Evolutionary conservation across 2,329 filamentous ascomycete genomes (phyloP), one percentile per base, ranked within the genome.

Genomic region (Pseudogymnoascus sp.): DNA sequence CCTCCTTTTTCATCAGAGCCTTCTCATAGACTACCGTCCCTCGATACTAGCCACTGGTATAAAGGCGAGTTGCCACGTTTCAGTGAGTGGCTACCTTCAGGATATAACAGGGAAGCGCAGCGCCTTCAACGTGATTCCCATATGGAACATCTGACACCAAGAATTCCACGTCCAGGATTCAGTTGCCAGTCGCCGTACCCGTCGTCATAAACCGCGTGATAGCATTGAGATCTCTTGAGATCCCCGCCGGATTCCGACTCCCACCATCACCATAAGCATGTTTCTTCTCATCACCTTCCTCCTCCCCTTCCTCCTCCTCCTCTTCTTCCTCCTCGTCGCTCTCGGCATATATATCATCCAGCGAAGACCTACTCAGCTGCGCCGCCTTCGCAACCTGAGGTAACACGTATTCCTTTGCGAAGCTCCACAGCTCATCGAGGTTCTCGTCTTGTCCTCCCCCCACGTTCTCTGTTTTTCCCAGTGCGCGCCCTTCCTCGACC

Each of bases 401-500:
- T 7, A 75, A 74, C 43, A 79, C 74, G 68, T 79, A 75, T 65
- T 79, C 77, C 31, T 74, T 71, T 3, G 72, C 70, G 68, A 69
- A 73, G 7, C 63, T 63, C 85, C 86, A 89, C n/a, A 90, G 75
- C 51, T 82, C 80, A 62, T 82, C 78, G 41, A 87, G 75, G 62
- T 87, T 81, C 63, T 62, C 65, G 62, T 66, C 65, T 36, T 60
- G 63, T 60, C 62, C 67, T 39, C 70, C 69, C 23, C 67, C 64
- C n/a, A 64, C 69, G 41, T 69, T 64, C 14, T 67, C 65, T 61
- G 60, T 68, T 37, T 67, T 70, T 51, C 79, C 79, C 28, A 78
- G 78, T 65, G 79, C 79, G 37, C 84, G 82, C 1, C 86, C 88
- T 62, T 85, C 79, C 21, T 85, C 83, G 25, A 93, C 86, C 77